phyloP scores from a whole-genome alignment of 2,329 filamentous ascomycete species.

The Rutstroemia sydowiana region DNA sequence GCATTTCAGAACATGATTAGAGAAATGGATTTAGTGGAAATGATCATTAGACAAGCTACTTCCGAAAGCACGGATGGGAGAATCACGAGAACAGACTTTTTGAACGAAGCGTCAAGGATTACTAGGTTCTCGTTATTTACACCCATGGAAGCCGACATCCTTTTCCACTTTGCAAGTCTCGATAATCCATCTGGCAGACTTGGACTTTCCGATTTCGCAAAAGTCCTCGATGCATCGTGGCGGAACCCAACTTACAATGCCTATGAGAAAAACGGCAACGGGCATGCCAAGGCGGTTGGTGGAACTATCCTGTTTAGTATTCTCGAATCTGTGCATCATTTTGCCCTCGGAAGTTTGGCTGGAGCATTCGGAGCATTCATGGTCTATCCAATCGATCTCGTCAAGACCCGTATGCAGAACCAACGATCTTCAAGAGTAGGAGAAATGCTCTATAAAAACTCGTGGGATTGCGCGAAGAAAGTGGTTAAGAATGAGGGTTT shows the following conservation, averaged over 20 bases:
- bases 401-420: conserved; percentile 98
- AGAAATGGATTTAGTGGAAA: conserved; percentile 95
- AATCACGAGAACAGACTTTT: conserved; percentile 88
- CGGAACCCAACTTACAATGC: conserved; percentile 44
- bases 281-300: conserved; percentile 46
- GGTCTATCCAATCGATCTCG: conserved; percentile 97
- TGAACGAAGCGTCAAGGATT: conserved; percentile 85
- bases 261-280: conserved; percentile 31
- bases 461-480: conserved; percentile 88
- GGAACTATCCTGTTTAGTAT: conserved; percentile 54
- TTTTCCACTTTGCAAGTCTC: conserved; percentile 95
- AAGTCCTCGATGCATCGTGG: conserved; percentile 93
- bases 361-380: conserved; percentile 98
- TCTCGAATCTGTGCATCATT: conserved; percentile 80
- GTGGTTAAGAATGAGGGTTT: conserved; percentile 90
- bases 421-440: conserved; percentile 78
- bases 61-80: conserved; percentile 78
- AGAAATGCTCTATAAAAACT: conserved; percentile 92
- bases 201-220: conserved; percentile 77
- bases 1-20: conserved; percentile 97
- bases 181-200: conserved; percentile 84
- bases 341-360: conserved; percentile 78
- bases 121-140: conserved; percentile 95
- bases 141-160: conserved; percentile 96
- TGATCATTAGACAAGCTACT: conserved; percentile 83